Percentiles rank a stretch among this genome's conserved stretches.
phyloP scores from a whole-genome alignment of 2,329 filamentous ascomycete genomes.

The Purpureocillium takamizusanense region DNA sequence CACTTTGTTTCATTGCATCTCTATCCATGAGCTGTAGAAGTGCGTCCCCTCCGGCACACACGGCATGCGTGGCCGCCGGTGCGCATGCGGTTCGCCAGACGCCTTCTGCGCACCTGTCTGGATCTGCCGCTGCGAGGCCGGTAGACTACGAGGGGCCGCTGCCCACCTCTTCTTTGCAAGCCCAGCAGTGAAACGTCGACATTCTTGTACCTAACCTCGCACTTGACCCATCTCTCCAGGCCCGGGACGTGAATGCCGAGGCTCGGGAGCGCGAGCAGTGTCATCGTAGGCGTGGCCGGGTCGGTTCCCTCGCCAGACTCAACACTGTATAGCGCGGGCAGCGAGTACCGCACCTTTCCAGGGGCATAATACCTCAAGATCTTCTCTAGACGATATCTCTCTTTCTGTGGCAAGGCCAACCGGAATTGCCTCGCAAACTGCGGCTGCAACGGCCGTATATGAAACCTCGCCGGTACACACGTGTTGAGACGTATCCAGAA shows the following conservation, averaged over 20 bases:
- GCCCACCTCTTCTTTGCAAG: slow-evolving; percentile 5
- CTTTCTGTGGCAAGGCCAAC: slow-evolving; percentile 25
- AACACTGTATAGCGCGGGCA: slow-evolving; percentile 44
- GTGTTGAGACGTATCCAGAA: slow-evolving; percentile 48
- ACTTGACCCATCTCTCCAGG: slow-evolving; percentile 38
- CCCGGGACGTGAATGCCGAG: slow-evolving; percentile 38
- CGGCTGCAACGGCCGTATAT: slow-evolving; percentile 35
- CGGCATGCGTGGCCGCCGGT: not conserved
- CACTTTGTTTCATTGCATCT: no score
- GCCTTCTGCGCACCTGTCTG: not conserved
- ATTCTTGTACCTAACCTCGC: slow-evolving; percentile 40
- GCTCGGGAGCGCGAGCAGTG: slow-evolving; percentile 44
- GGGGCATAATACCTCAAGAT: slow-evolving; percentile 41
- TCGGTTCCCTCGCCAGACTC: slow-evolving; percentile 14
- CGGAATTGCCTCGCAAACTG: slow-evolving; percentile 39
- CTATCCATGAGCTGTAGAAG: no score
- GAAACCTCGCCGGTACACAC: slow-evolving; percentile 30
- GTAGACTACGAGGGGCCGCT: slow-evolving; percentile 21
- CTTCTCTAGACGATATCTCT: slow-evolving; percentile 25
- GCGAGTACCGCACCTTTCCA: slow-evolving; percentile 44
- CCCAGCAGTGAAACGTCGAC: slow-evolving; percentile 33
- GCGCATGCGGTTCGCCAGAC: not conserved
- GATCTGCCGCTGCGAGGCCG: not conserved
- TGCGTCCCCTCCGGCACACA: no score
- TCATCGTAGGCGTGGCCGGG: slow-evolving; percentile 16